Conservation (phyloP, 176 grass and related monocot species). For the bread wheat (Triticum aestivum) region IWGSC_CS_RefSeq_v2.1 NC_057806.1:712396521-712397020, state of each 20-base stretch:
- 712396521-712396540: constrained; percentile 94
- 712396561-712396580: constrained; percentile 60
- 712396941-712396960: not conserved
- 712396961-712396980: not conserved
- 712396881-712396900: not conserved
- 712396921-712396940: too few relatives aligned
- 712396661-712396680: too few relatives aligned
- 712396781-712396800: too few relatives aligned
- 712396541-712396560: constrained; percentile 75
- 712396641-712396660: too few relatives aligned
- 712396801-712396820: not conserved
- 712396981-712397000: not conserved
- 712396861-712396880: not conserved
- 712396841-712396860: not conserved
- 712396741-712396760: not conserved
- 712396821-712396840: not conserved
- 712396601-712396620: constrained; percentile 92
- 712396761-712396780: too few relatives aligned
- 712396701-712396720: too few relatives aligned
- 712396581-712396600: constrained; percentile 98
- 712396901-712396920: too few relatives aligned
- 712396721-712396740: too few relatives aligned
- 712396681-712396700: too few relatives aligned
- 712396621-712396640: constrained; percentile 11
- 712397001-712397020: not conserved